Evolutionary conservation across 768 basidiomycete species (phyloP).

Genomic region (Agaricus subrufescens): DNA sequence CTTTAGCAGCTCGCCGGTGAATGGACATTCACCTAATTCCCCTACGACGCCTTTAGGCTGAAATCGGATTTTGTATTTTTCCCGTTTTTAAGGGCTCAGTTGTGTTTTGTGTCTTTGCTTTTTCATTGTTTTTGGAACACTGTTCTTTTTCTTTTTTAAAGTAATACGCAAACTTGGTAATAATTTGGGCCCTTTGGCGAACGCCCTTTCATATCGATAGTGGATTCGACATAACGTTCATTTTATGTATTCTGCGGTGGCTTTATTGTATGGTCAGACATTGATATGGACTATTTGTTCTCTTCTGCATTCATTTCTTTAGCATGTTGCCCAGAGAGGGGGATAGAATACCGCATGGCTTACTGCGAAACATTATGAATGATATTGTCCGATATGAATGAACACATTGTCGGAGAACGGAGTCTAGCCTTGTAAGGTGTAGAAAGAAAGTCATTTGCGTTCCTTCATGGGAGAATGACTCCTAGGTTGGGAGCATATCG

Average conservation of each 20-base stretch:
- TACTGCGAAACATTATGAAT: neutral
- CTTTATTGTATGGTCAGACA: neutral
- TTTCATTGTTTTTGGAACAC: neutral
- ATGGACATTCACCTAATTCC: neutral
- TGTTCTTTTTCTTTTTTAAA: neutral
- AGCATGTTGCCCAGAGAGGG: neutral
- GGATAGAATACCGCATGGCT: neutral
- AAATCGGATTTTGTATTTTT: neutral
- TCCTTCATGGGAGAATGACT: no score
- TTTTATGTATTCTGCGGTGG: neutral
- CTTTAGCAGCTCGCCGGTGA: neutral
- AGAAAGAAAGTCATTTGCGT: no score
- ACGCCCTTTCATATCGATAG: neutral
- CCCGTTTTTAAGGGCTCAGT: neutral
- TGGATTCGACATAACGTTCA: neutral
- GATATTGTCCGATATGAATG: no score
- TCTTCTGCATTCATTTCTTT: neutral
- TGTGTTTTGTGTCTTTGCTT: neutral
- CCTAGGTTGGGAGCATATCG: no score
- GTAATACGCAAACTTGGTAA: neutral
- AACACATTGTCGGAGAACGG: no score
- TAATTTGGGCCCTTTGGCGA: neutral
- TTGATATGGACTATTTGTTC: neutral
- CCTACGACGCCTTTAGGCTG: slow-evolving; percentile 1
- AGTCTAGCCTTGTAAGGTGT: no score